Evolutionary conservation across 352 stramenopile genomes (phyloP), one percentile per base, ranked within the genome.

Genomic region (Globisporangium iwayamae): DNA sequence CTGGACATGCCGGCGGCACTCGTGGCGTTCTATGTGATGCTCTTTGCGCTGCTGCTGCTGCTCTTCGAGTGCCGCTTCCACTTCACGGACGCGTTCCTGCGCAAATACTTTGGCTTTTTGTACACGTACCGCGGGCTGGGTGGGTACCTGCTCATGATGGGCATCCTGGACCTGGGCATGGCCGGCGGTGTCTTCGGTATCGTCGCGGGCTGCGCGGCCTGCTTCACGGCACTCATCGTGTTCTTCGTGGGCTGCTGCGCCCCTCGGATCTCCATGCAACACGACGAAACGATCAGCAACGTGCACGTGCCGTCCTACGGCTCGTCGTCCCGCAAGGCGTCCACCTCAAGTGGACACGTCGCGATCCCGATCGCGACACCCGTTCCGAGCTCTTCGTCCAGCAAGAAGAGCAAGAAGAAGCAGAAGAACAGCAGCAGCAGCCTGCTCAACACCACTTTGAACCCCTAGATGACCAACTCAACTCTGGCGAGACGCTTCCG

Each of bases 51-150:
- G 34, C 54, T 88, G 47, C 67, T 88, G 57, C 67, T 78, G 30
- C 72, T 76, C 34, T 88, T 79, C 45, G 79, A 88, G 55, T 88
- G 73, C 48, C 79, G 75, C 57, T 71, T 88, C 30, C 67, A 47
- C 7, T 51, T 66, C 39, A 85, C 76, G 25, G 74, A 88, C 52
- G 70, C 67, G 41, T 67, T 76, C 43, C 67, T 88, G 38, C 79
- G 73, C 32, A 63, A 70, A 16, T 86, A 88, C 66, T 88, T 86
- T 56, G 79, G 77, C 30, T 88, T 88, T 63, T 63, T 88, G 16
- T 88, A 78, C 63, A 78, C 75, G 43, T 85, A 81, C 64, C 68
- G 73, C 14, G 79, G 79, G 0, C 78, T 83, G 61, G 68, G 77
- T 3, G 76, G 58, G 7, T 86, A 77, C 43, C 69, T 88, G 28